Evolutionary conservation across 2,329 filamentous ascomycete genomes (phyloP), one percentile per base, ranked within the genome.

Genomic region (Monilinia aucupariae): DNA sequence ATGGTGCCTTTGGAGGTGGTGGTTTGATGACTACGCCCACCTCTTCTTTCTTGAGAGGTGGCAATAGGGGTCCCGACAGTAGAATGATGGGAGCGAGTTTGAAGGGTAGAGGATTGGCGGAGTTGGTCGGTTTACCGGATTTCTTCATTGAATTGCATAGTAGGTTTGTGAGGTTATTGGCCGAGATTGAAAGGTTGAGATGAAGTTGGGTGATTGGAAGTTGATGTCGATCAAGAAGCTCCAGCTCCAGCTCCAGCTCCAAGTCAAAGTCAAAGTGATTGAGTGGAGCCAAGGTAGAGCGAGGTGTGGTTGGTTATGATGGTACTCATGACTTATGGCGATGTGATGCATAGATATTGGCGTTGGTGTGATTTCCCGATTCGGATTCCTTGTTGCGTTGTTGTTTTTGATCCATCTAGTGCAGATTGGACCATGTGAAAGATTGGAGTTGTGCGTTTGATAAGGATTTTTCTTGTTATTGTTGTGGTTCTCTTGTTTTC

Each of bases 71-170:
- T 30, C 59, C 51, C 3, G 70, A 72, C 63, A 68, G 71, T 10
- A 66, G 67, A 48, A 70, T 67, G 55, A 59, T 65, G 25, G 83
- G 82, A 22, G 80, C 81, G 51, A 82, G 81, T 39, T 80, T 84
- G 49, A 85, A 82, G 67, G 80, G 84, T 47, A 80, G 84, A 48
- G 85, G 86, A 3, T 75, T 89, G 55, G 84, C 86, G 0, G 86
- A 89, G 74, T 77, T 89, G 48, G 83, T 87, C 34, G 86, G 86
- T 25, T 77, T 84, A 68, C 85, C 86, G 5, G 85, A 88, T 71
- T 86, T 89, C 70, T 89, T 89, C 68, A 82, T 88, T 62, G 82
- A 87, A 75, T 75, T 89, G 65, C 86, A 89, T 72, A 77, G 80
- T 47, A 79, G 80, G 66, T 89, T 89, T 70, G 86, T 88, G 32